Evolutionary conservation across 2,329 filamentous ascomycete species (phyloP).

Genomic region (Tolypocladium ophioglossoides): DNA sequence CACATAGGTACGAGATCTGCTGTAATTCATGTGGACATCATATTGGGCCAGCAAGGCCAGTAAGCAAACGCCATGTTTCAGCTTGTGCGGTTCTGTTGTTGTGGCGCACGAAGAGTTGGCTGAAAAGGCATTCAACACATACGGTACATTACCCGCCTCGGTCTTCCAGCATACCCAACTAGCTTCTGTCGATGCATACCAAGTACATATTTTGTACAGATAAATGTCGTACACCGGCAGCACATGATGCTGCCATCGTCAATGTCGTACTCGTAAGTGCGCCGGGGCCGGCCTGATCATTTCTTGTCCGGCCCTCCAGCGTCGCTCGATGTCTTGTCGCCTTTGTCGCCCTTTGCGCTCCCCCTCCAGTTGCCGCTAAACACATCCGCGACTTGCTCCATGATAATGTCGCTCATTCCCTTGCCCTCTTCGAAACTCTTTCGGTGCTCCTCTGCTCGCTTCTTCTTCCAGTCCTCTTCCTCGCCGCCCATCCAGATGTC

Average conservation of each 20-base stretch:
- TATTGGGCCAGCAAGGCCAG: neutral
- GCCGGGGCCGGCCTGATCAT: neutral
- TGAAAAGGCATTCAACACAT: neutral
- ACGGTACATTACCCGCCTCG: neutral
- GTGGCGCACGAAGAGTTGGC: too few species aligned
- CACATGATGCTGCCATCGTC: neutral
- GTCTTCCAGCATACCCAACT: neutral
- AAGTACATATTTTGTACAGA: neutral
- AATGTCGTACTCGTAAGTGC: neutral
- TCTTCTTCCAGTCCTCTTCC: slow-evolving; percentile 41
- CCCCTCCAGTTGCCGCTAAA: slow-evolving; percentile 26
- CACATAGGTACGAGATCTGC: too few species aligned
- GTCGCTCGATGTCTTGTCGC: slow-evolving; percentile 6
- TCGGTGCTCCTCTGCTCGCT: slow-evolving; percentile 39
- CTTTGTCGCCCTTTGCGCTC: slow-evolving; percentile 15
- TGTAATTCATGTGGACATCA: neutral
- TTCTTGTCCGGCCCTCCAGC: slow-evolving; percentile 12
- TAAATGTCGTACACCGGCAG: neutral
- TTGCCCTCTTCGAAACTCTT: slow-evolving; percentile 44
- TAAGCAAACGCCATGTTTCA: neutral
- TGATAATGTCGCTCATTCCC: slow-evolving; percentile 44
- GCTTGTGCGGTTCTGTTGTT: neutral
- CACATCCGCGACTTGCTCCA: slow-evolving; percentile 46
- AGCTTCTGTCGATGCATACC: neutral
- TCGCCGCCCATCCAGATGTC: slow-evolving; percentile 50